Base-by-base conservation (phyloP, 1,139 yeast species). In the Taphrina deformans region DNA sequence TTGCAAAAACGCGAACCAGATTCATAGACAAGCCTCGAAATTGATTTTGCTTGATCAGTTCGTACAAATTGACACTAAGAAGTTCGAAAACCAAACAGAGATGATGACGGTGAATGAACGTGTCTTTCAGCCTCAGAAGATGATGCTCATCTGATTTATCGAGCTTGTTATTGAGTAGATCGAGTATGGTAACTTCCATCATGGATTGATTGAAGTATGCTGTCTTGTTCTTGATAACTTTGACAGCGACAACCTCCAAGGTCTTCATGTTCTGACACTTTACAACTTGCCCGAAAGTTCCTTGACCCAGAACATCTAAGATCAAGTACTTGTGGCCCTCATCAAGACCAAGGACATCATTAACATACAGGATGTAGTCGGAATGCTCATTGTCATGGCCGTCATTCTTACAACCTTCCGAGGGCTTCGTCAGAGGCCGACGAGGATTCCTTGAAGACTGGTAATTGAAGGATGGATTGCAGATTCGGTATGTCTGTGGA, bases 211-310 rank as follows among this genome's bases (percentile, higher is more conserved):
- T 91, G 77, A 92, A 80, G 73, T 89, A 92, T 10, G 96, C 97
- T 3, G 96, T 90, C 73, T 88, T 89, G 41, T 96, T 88, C 75
- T 93, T 93, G 70, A 93, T 89, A 51, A 93, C 96, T 75, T 93
- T 93, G 50, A 95, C 96, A 0, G 99, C 99, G 53, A 92, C 90
- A 27, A 93, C 85, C 68, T 90, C 92, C 73, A 90, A 95, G 55
- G 95, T 91, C 58, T 85, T 79, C 75, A 93, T 80, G 75, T 93
- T 91, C 76, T 93, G 99, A 77, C 98, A 93, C 76, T 93, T 93
- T 38, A 92, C 98, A 64, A 95, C 99, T 76, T 93, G 99, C 3
- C 99, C 99, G 80, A 95, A 93, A 0, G 99, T 92, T 2, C 99
- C 99, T 70, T 92, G 93, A 0, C 99, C 99, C 55, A 95, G 77